phyloP scores from a whole-genome alignment of 352 stramenopile species.

The Phytophthora quininea region DNA sequence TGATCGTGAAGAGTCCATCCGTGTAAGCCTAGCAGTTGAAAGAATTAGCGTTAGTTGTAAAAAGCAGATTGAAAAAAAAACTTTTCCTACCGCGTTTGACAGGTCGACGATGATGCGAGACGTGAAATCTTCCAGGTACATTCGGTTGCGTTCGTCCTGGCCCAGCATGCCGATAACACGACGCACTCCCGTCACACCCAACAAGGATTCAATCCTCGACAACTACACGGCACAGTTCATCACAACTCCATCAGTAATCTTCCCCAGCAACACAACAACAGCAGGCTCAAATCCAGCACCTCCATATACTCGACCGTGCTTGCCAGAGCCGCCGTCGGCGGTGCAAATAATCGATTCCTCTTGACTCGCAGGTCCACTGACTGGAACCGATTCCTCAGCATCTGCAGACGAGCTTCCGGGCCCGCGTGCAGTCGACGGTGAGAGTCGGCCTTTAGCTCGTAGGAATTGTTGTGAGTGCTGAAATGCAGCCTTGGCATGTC shows the following conservation, averaged over 20 bases:
- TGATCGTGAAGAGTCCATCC: conserved; percentile 91
- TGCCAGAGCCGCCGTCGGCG: conserved; percentile 58
- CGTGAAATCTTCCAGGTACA: conserved; percentile 85
- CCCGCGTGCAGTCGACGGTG: conserved; percentile 63
- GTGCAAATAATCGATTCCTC: conserved; percentile 83
- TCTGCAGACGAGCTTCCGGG: conserved; percentile 59
- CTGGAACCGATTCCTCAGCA: conserved; percentile 75
- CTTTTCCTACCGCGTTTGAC: conserved; percentile 52
- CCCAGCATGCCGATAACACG: conserved; percentile 87
- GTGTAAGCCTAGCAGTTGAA: conserved; percentile 60
- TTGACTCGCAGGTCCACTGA: conserved; percentile 78
- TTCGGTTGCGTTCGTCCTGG: conserved; percentile 79
- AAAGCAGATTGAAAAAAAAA: background rate
- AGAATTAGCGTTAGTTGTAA: too few relatives aligned
- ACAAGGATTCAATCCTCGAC: conserved; percentile 87
- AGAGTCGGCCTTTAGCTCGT: conserved; percentile 68
- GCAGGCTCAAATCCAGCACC: conserved; percentile 23
- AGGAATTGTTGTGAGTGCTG: conserved; percentile 68
- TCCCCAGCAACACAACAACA: background rate
- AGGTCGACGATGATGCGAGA: conserved; percentile 84
- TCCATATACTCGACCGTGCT: conserved; percentile 77
- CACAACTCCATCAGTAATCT: background rate
- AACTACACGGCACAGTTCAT: conserved; percentile 38
- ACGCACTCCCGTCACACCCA: conserved; percentile 76
- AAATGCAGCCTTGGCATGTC: conserved; percentile 72